Base-by-base conservation (phyloP, 257 asterid species). In the Hygrophila difformis region DNA sequence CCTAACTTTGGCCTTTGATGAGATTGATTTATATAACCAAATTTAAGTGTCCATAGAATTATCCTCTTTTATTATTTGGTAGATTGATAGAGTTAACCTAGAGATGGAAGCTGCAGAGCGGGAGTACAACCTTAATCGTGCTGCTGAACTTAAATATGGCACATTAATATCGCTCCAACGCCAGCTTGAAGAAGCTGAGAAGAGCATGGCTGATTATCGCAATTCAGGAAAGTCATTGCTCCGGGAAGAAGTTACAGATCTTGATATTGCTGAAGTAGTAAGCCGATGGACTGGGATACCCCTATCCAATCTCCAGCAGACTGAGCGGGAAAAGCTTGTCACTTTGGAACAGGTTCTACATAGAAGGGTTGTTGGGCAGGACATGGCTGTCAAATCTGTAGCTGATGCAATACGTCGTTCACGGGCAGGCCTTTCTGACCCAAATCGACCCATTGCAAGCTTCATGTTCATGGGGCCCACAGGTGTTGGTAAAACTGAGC, bases 391-490 rank as follows among this genome's bases (percentile, higher is more conserved):
- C 46, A 76, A 67, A 54, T 78, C 97, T 33, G 97, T 84, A 19
- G 95, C 97, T 14, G 93, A 84, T 57, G 95, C 95, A 14, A 87
- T 87, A 62, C 73, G 93, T 39, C 97, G 97, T 29, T 87, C 97
- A 5, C 61, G 97, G 61, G 95, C 93, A 2, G 97, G 97, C 39
- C 79, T 87, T 16, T 87, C 97, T 0, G 97, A 87, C 66, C 95
- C 97, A 2, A 76, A 78, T 38, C 74, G 93, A 4, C 97, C 97
- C 7, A 87, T 87, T 37, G 97, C 97, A 5, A 87, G 97, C 70
- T 87, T 87, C 67, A 87, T 87, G 97, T 87, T 87, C 57, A 87
- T 87, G 97, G 97, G 97, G 22, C 97, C 97, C n/a, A n/a, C n/a
- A n/a, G n/a, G n/a, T n/a, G n/a, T n/a, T n/a, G n/a, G n/a, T n/a